phyloP scores from a whole-genome alignment of 2,329 filamentous ascomycete species.

The Didymosphaeria variabile region DNA sequence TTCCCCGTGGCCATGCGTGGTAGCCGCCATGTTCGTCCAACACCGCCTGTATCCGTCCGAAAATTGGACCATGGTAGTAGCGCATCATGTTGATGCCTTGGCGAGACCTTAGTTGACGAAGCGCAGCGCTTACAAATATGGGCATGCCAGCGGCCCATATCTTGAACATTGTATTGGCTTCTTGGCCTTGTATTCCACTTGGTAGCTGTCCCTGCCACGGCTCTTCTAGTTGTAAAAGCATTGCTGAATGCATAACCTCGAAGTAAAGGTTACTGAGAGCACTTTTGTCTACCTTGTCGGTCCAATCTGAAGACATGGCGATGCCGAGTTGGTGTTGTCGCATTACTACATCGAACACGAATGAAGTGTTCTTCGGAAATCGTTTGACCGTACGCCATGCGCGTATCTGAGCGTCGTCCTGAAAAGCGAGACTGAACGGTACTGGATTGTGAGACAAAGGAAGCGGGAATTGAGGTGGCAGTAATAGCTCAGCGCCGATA shows the following conservation, averaged over 20 bases:
- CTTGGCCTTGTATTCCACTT: conserved; percentile 18
- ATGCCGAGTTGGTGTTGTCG: conserved; percentile 30
- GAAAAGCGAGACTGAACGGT: conserved; percentile 27
- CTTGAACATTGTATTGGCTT: conserved; percentile 25
- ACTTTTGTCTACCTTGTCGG: conserved; percentile 21
- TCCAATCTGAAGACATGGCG: conserved; percentile 27
- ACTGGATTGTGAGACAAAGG: conserved; percentile 17
- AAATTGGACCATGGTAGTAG: conserved; percentile 18
- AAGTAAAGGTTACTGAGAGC: conserved; percentile 32
- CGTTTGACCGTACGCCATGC: conserved; percentile 35
- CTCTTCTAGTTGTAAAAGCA: conserved; percentile 22
- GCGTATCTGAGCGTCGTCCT: conserved; percentile 31
- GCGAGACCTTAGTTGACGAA: conserved; percentile 22
- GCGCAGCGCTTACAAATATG: conserved; percentile 26
- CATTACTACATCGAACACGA: conserved; percentile 29
- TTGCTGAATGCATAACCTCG: conserved; percentile 23
- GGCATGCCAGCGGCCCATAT: conserved; percentile 28
- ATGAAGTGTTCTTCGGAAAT: conserved; percentile 32
- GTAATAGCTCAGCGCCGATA: conserved; percentile 18
- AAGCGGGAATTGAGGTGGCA: conserved; percentile 21
- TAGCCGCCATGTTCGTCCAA: conserved; percentile 23
- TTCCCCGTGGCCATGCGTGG: conserved; percentile 29
- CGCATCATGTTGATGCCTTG: conserved; percentile 10
- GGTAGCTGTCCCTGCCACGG: conserved; percentile 24
- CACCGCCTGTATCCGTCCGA: conserved; percentile 18